phyloP scores from a whole-genome alignment of 2,329 filamentous ascomycete genomes.

The Fusarium stilboides region DNA sequence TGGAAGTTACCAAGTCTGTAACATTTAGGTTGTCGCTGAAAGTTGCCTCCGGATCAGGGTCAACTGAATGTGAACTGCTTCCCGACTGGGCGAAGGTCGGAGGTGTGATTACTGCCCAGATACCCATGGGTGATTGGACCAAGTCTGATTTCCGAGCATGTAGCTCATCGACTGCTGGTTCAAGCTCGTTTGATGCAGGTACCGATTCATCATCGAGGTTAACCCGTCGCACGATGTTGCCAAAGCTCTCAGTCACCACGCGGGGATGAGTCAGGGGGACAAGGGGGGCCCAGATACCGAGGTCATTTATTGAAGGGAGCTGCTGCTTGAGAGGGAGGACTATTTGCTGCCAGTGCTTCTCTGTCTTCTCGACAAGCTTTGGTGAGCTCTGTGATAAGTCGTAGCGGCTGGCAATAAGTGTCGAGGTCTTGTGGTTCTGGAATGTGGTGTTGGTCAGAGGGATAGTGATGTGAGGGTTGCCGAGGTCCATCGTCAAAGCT shows the following conservation, averaged over 20 bases:
- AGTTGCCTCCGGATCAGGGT: slow-evolving; percentile 44
- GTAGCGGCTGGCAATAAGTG: slow-evolving; percentile 62
- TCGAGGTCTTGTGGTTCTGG: slow-evolving; percentile 75
- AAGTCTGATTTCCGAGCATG: slow-evolving; percentile 59
- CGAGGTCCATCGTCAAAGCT: slow-evolving; percentile 60
- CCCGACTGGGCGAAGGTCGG: slow-evolving; percentile 41
- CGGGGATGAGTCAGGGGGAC: slow-evolving; percentile 75
- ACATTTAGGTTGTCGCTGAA: slow-evolving; percentile 41
- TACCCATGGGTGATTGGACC: slow-evolving; percentile 67
- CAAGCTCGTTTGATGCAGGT: slow-evolving; percentile 81
- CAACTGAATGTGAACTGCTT: slow-evolving; percentile 9
- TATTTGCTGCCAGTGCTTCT: slow-evolving; percentile 60
- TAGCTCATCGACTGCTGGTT: slow-evolving; percentile 73
- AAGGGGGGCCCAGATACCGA: slow-evolving; percentile 63
- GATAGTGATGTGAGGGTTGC: slow-evolving; percentile 62
- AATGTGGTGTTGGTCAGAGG: slow-evolving; percentile 86
- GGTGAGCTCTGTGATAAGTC: slow-evolving; percentile 43
- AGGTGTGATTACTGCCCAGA: slow-evolving; percentile 82
- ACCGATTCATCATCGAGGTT: slow-evolving; percentile 62
- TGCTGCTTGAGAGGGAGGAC: slow-evolving; percentile 44
- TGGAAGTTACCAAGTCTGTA: slow-evolving; percentile 42
- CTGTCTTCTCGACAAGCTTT: slow-evolving; percentile 47
- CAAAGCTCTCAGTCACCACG: slow-evolving; percentile 75
- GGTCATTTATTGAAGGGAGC: slow-evolving; percentile 41
- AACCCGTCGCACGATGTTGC: slow-evolving; percentile 82